Conservation (phyloP, 148 eudicot species). For the Amaranthus hypochondriacus region DNA sequence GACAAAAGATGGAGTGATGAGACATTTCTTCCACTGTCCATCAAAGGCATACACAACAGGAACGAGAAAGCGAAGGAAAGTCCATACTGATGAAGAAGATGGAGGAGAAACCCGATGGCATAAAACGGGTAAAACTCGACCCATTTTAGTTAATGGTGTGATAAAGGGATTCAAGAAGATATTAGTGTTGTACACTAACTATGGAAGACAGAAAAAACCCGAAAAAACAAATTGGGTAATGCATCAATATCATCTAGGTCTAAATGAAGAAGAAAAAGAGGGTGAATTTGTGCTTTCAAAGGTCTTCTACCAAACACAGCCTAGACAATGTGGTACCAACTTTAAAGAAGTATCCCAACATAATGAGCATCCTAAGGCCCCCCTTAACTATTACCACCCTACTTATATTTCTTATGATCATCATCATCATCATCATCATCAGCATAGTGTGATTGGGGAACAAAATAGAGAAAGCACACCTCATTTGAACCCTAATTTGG, state of each 20-base stretch:
- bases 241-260: constrained; percentile 94
- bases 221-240: constrained; percentile 97
- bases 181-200: constrained; percentile 86
- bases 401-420: constrained; percentile 38
- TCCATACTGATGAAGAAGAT: constrained; percentile 52
- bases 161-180: constrained; percentile 84
- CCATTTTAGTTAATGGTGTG: constrained; percentile 39
- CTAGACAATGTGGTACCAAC: constrained; percentile 63
- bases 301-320: constrained; percentile 94
- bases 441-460: constrained; percentile 19
- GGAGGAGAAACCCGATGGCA: constrained; percentile 95
- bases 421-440: neutral
- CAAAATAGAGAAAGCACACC: constrained; percentile 37
- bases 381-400: constrained; percentile 39
- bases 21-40: constrained; percentile 92
- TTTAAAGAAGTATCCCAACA: constrained; percentile 18
- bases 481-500: constrained; percentile 53
- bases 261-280: constrained; percentile 78
- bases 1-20: constrained; percentile 71
- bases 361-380: constrained; percentile 1
- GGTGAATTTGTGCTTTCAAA: constrained; percentile 84
- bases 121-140: constrained; percentile 89
- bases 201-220: constrained; percentile 78
- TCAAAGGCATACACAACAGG: constrained; percentile 98
- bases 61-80: constrained; percentile 80